Evolutionary conservation across 768 basidiomycete species (phyloP), one percentile per base, ranked within the genome.

Genomic region (Trametes meyenii): DNA sequence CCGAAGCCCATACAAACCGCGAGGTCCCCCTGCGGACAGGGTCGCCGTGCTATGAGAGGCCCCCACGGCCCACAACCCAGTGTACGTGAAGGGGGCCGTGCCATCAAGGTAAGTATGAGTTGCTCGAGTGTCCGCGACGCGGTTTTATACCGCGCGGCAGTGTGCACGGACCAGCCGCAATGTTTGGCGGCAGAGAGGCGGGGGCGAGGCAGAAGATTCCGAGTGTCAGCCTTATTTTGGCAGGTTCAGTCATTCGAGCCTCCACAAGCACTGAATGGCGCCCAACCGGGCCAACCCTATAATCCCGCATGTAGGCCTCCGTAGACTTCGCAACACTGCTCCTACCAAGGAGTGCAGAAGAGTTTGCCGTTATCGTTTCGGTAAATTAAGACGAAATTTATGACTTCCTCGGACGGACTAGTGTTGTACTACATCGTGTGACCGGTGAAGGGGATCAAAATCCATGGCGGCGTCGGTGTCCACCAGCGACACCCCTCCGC

Each of bases 1-100:
- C 72, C 69, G 70, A 64, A 71, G 71, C 71, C 52, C 67, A 79
- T 74, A 80, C 78, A 79, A 80, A 72, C 72, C 72, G 64, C 50
- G 55, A 39, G 67, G 53, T 70, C 75, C 76, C 78, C 76, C 76
- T 79, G 77, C 63, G 79, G 79, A 80, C 79, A 80, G 44, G 77
- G 80, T 80, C 80, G 79, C 80, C 80, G 80, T 81, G 80, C 80
- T 79, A 79, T 81, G 80, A 66, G 66, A 67, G 67, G 66, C 61
- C 66, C 71, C 72, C 68, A 72, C 67, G 69, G 75, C 75, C 75
- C 74, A 72, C 67, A 67, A 56, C 60, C 72, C 72, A 71, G 60
- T 71, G 69, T 64, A 73, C 63, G 48, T 75, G 75, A 76, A 74
- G 71, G 71, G 72, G 68, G 55, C 50, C 62, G 67, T 70, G 69